Evolutionary conservation across 495 filamentous ascomycete species (phyloP).

Genomic region (Talaromyces thailandensis): DNA sequence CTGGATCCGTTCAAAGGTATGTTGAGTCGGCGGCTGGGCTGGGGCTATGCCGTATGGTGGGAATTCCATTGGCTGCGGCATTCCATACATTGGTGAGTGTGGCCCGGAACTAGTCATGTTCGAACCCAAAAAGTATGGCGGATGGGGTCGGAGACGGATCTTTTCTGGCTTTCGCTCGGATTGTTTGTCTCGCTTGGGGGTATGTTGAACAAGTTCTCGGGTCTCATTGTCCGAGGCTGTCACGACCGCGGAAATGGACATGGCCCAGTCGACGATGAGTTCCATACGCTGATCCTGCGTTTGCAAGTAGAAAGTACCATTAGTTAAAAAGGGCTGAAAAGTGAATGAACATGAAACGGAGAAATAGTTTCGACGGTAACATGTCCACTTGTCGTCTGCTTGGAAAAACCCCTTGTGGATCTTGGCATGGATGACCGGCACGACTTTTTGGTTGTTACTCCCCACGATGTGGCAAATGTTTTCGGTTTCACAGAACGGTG

Average conservation of each 20-base stretch:
- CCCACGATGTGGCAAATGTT: conserved; percentile 50
- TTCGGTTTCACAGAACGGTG: conserved; percentile 52
- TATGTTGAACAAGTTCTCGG: conserved; percentile 88
- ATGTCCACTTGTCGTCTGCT: conserved; percentile 84
- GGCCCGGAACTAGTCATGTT: background rate
- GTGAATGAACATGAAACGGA: conserved; percentile 76
- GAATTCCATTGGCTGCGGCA: background rate
- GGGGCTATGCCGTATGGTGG: conserved; percentile 22
- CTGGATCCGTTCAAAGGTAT: conserved; percentile 87
- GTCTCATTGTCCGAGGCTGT: conserved; percentile 67
- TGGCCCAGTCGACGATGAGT: conserved; percentile 58
- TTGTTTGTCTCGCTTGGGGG: conserved; percentile 89
- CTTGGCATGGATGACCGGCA: conserved; percentile 69
- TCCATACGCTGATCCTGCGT: conserved; percentile 42
- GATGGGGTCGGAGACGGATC: conserved; percentile 58
- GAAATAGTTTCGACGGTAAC: conserved; percentile 93
- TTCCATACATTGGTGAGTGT: background rate
- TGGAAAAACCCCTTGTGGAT: conserved; percentile 93
- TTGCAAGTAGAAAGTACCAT: conserved; percentile 37
- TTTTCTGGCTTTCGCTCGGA: conserved; percentile 71
- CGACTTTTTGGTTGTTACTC: conserved; percentile 49
- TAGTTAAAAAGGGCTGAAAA: conserved; percentile 42
- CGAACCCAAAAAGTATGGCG: conserved; percentile 38
- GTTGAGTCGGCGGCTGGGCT: conserved; percentile 33
- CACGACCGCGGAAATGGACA: conserved; percentile 80